Evolutionary conservation across 202 grass and related monocot genomes (phyloP).

Genomic region (Setaria italica): DNA sequence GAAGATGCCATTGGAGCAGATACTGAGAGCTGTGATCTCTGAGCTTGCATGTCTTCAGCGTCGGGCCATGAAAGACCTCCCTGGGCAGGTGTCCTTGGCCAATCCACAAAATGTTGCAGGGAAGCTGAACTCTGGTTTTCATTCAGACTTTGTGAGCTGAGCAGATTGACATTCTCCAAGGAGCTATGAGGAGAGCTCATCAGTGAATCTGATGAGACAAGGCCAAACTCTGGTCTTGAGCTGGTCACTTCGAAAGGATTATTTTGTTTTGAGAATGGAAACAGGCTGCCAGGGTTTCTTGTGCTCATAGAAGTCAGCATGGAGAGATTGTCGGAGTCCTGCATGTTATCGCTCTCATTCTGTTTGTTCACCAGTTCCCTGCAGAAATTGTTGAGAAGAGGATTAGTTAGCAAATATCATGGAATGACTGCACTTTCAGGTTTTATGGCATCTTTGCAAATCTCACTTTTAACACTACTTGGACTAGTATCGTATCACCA

Average conservation of each 20-base stretch:
- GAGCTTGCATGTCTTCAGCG: slow-evolving; percentile 69
- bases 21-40: slow-evolving; percentile 75
- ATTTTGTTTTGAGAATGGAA: slow-evolving; percentile 75
- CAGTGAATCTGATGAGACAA: slow-evolving; percentile 60
- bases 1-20: slow-evolving; percentile 69
- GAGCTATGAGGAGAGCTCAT: slow-evolving; percentile 61
- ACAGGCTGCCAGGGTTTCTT: slow-evolving; percentile 43
- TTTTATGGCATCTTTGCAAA: neutral
- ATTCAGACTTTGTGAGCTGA: slow-evolving; percentile 46
- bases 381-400: slow-evolving; percentile 22
- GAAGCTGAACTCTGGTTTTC: slow-evolving; percentile 61
- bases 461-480: neutral
- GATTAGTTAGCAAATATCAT: slow-evolving; percentile 16
- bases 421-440: neutral
- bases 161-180: slow-evolving; percentile 62
- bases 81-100: slow-evolving; percentile 64
- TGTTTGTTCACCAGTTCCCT: slow-evolving; percentile 66
- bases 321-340: slow-evolving; percentile 59
- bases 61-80: slow-evolving; percentile 66
- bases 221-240: slow-evolving; percentile 58
- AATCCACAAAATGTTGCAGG: slow-evolving; percentile 84
- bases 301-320: slow-evolving; percentile 66
- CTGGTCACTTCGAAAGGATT: slow-evolving; percentile 68
- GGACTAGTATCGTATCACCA: neutral
- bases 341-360: slow-evolving; percentile 50